These are phyloP conservation scores for Obba rivulosa DNA, from an alignment of 768 basidiomycete genomes.

Conservation along the genomic window DNA sequence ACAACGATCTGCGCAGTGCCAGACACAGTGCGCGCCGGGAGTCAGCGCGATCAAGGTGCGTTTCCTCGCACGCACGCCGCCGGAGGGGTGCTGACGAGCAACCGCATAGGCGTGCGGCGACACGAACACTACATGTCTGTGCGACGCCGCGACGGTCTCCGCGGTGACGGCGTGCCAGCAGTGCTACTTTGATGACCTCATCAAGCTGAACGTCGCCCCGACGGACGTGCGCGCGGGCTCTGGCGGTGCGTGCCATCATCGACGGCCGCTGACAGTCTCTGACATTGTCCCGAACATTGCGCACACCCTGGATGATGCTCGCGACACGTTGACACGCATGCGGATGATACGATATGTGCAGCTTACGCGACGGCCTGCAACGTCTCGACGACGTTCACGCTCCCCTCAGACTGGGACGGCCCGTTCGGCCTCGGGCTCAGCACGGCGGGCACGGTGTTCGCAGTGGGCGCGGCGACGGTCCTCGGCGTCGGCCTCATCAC, in stretches of 20 bases:
- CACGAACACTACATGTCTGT: constrained; percentile 48
- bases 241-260: no score
- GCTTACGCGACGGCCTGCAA: constrained; percentile 54
- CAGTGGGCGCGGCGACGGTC: constrained; percentile 37
- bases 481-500: constrained; percentile 44
- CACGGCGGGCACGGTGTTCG: constrained; percentile 36
- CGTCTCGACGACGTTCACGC: constrained; percentile 36
- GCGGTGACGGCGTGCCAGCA: constrained; percentile 52
- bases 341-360: constrained; percentile 21
- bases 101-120: constrained; percentile 37
- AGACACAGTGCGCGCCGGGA: constrained; percentile 22
- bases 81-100: background rate
- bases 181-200: constrained; percentile 57
- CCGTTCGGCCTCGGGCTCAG: constrained; percentile 45
- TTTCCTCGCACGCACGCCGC: background rate
- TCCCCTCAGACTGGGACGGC: constrained; percentile 58
- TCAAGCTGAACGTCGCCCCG: constrained; percentile 46
- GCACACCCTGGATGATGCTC: background rate
- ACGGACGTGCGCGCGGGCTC: constrained; percentile 57
- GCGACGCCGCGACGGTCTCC: constrained; percentile 36
- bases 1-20: constrained; percentile 31
- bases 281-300: no score
- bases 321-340: no score
- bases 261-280: no score
- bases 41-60: constrained; percentile 22